Base-by-base conservation (phyloP, 164 flowering plant genomes). In the Buxus sempervirens region DNA sequence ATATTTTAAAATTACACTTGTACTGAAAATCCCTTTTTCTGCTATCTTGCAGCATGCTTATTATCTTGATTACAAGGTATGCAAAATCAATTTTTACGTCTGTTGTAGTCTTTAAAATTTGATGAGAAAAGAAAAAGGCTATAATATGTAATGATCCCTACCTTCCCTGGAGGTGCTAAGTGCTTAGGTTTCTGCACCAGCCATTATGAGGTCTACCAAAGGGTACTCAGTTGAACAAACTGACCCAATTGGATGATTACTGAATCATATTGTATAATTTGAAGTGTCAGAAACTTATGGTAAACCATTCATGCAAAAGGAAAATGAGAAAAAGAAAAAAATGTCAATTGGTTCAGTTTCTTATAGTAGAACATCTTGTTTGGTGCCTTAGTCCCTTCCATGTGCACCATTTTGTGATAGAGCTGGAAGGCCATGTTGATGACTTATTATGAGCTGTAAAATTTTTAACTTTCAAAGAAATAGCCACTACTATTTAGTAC, bases 1-100 rank as follows among this genome's bases (percentile, higher is more conserved):
- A 48, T 62, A 42, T 49, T 20, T 60, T 42, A 19, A 54, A 22
- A 27, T 32, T 12, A 16, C n/a, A 20, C 58, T 36, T 28, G 10
- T 55, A 13, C 41, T 67, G 53, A 65, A 53, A 26, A 75, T 62
- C 10, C n/a, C 32, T 63, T 54, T 26, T 14, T 66, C 73, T 79
- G 41, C 28, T 62, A 22, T 76, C 56, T 62, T 84, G 88, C 90
- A 93, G 97, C 98, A 90, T 70, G 85, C 98, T 13, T 91, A 91
- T 76, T 91, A 90, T 71, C 75, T 87, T 65, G 97, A 94, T 79
- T 91, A 83, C 82, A 84, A 88, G 96, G 98, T 91, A 75, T 27
- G 69, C n/a, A 64, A 68, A 48, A 23, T 48, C 53, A 25, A 23
- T 25, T 14, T 21, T 38, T 21, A 18, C 53, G n/a, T 41, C 10